These are phyloP conservation scores for Globisporangium spinosum DNA, from an alignment of 352 stramenopile genomes.

Conservation along the genomic window DNA sequence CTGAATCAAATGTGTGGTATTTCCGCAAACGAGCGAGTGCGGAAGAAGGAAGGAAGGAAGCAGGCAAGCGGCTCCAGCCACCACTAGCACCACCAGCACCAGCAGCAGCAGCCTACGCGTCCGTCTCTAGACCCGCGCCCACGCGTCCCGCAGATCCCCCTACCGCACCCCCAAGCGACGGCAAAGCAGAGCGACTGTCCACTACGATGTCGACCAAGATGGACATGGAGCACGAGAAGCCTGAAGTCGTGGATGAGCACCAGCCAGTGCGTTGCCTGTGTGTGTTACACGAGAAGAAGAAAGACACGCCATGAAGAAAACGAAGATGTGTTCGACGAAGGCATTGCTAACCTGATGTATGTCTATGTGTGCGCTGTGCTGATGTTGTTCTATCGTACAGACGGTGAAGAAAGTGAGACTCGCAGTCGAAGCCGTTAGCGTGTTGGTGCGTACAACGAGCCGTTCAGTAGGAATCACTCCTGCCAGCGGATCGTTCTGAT, in stretches of 20 bases:
- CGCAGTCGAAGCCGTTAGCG: slow-evolving; percentile 42
- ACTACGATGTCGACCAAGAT: slow-evolving; percentile 62
- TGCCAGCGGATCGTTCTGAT: slow-evolving; percentile 20
- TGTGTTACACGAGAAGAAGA: neutral
- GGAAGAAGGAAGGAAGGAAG: slow-evolving; percentile 6
- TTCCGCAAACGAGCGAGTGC: slow-evolving; percentile 12
- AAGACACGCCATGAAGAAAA: neutral
- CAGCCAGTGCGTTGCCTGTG: slow-evolving; percentile 33
- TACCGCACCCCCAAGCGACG: neutral
- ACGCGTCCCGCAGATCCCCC: neutral
- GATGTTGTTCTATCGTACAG: slow-evolving; percentile 21
- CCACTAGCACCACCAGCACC: neutral
- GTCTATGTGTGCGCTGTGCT: neutral
- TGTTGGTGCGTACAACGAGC: slow-evolving; percentile 26
- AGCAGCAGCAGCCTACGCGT: neutral
- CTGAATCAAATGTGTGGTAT: neutral
- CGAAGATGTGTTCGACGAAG: neutral
- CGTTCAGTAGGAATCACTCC: slow-evolving; percentile 23
- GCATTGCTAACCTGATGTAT: neutral
- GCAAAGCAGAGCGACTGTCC: neutral
- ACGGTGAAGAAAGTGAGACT: slow-evolving; percentile 60
- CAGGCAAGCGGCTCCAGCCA: neutral
- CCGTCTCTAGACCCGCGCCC: neutral
- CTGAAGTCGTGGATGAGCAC: slow-evolving; percentile 54
- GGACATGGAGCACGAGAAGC: slow-evolving; percentile 73